Evolutionary conservation across 306 rosid species (phyloP), one percentile per base, ranked within the genome.

Genomic region (Fragaria nilgerrensis): DNA sequence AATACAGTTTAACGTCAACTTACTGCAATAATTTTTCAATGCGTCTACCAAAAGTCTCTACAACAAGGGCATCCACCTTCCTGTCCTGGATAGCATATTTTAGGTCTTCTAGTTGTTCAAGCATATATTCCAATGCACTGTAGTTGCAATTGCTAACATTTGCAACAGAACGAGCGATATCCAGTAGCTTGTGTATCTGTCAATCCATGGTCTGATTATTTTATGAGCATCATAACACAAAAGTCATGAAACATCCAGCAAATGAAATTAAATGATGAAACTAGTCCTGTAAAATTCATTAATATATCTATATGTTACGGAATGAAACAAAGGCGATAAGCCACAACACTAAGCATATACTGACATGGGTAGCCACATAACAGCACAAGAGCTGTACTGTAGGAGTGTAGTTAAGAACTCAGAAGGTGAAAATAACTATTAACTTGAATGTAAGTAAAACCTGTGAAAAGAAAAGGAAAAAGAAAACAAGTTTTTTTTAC

Each of bases 11-110:
- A 22, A 20, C 13, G 22, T 61, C 61, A 48, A 91, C 99, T 92
- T 85, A 96, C 99, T 85, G 97, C 86, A 96, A 73, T 73, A 96
- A 96, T 58, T 87, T 92, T 89, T 92, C 99, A 73, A 92, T 89
- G 49, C 99, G 87, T 87, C 97, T 90, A 70, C 99, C 99, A 84
- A 96, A 96, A 77, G 99, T 92, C 81, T 96, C 99, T 72, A 96
- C 90, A 74, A 92, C 83, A 61, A 96, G 96, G 47, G 92, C 98
- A 84, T 96, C 98, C 72, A 91, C 92, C 85, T 92, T 96, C 86
- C 97, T 92, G 75, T 89, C 97, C 84, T 92, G 94, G 85, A 95
- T 95, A 49, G 90, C 92, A 62, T 89, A 90, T 84, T 89, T 92
- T 65, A 95, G 89, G 74, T 92, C 96, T 69, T 88, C 98, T 73